Evolutionary conservation across 75 land plant species (phyloP).

Genomic region (Picea glauca): DNA sequence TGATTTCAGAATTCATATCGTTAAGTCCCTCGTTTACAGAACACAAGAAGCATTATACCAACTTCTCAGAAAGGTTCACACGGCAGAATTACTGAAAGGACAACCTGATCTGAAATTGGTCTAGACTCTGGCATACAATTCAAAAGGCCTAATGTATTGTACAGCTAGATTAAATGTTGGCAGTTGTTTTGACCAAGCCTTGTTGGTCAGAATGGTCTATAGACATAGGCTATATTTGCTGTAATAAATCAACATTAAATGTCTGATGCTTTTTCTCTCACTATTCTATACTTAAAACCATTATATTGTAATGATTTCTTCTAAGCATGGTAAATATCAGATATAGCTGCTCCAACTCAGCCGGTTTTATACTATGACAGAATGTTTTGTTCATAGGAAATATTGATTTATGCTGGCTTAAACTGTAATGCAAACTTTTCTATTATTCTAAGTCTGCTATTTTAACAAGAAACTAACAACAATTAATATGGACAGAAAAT

Average conservation of each 20-base stretch:
- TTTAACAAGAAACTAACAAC: not conserved
- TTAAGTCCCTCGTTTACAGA: too few species aligned
- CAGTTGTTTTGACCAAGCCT: not conserved
- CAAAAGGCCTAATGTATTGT: not conserved
- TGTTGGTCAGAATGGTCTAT: not conserved
- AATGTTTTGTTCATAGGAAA: not conserved
- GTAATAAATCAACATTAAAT: not conserved
- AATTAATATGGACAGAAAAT: not conserved
- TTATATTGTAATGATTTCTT: not conserved
- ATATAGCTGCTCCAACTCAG: too few species aligned
- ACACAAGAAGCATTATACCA: too few species aligned
- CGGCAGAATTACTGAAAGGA: too few species aligned
- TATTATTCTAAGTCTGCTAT: not conserved
- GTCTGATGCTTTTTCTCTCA: not conserved
- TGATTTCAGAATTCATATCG: too few species aligned
- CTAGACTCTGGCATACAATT: not conserved
- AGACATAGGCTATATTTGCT: not conserved
- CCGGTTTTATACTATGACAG: too few species aligned
- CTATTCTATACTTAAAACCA: not conserved
- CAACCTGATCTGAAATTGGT: not conserved
- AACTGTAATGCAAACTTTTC: not conserved
- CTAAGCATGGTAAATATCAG: too few species aligned
- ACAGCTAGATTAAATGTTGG: not conserved
- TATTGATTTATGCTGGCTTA: not conserved
- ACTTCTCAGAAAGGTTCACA: too few species aligned